These are phyloP conservation scores for Oryza meyeriana DNA, from an alignment of 176 grass and related monocot species.

Conservation along the genomic window DNA sequence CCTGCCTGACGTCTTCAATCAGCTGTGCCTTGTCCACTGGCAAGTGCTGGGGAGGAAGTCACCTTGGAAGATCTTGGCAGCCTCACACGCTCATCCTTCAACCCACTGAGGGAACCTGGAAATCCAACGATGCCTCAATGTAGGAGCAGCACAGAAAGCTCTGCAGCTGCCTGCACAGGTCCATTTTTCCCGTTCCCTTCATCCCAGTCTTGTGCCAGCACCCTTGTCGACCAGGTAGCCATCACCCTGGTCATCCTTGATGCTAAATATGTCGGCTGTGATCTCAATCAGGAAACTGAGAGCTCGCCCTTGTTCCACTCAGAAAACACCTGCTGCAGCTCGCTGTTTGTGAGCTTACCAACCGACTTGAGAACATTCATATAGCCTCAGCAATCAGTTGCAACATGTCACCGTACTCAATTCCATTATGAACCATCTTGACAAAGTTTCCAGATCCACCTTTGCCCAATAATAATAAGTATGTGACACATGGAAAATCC, in stretches of 20 bases:
- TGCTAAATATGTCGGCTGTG: constrained; percentile 71
- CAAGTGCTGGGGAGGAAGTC: constrained; percentile 31
- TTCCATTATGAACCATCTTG: constrained; percentile 91
- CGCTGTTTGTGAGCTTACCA: constrained; percentile 68
- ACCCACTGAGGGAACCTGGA: constrained; percentile 71
- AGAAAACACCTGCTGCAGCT: constrained; percentile 75
- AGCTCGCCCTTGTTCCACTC: constrained; percentile 92
- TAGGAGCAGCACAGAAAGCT: constrained; percentile 77
- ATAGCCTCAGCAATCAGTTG: constrained; percentile 77
- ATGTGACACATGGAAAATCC: constrained; percentile 69
- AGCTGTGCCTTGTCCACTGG: constrained; percentile 72
- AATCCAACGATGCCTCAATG: constrained; percentile 80
- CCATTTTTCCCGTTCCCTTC: constrained; percentile 92
- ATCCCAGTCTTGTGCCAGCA: constrained; percentile 87
- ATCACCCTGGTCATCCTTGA: constrained; percentile 74
- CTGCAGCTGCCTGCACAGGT: constrained; percentile 75
- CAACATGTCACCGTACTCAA: constrained; percentile 86
- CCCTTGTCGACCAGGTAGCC: constrained; percentile 82
- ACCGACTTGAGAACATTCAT: constrained; percentile 77
- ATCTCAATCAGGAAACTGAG: constrained; percentile 86
- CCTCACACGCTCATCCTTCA: constrained; percentile 60
- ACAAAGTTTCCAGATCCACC: constrained; percentile 80
- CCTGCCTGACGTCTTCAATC: constrained; percentile 71
- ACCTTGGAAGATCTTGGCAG: constrained; percentile 66
- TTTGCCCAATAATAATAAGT: constrained; percentile 73